A percentile compares a stretch with the other conserved stretches of the same genome.
phyloP scores from a whole-genome alignment of 371 early-diverging fungal species.

The Mucor sp. region DNA sequence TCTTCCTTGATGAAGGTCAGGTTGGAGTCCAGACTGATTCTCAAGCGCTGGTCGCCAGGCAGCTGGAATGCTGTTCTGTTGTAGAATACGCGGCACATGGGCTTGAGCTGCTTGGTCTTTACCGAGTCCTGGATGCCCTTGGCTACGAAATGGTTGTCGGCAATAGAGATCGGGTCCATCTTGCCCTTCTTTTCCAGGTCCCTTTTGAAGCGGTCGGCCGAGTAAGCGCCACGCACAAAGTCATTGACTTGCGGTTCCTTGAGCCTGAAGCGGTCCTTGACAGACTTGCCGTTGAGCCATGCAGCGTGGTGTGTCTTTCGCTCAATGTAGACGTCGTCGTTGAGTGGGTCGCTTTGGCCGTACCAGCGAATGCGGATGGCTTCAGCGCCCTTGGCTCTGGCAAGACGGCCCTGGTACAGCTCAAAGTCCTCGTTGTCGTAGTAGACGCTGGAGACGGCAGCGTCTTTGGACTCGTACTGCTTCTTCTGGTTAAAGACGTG shows the following conservation, averaged over 20 bases:
- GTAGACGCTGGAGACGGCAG: slow-evolving; percentile 88
- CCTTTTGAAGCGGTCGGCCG: slow-evolving; percentile 54
- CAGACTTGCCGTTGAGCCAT: slow-evolving; percentile 92
- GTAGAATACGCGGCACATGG: slow-evolving; percentile 94
- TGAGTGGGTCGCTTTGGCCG: slow-evolving; percentile 32
- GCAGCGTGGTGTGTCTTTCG: slow-evolving; percentile 97
- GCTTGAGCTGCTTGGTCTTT: slow-evolving; percentile 71
- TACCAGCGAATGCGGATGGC: slow-evolving; percentile 91
- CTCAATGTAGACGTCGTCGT: slow-evolving; percentile 85
- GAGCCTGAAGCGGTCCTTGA: slow-evolving; percentile 93
- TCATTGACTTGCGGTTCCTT: slow-evolving; percentile 89
- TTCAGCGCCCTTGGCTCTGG: slow-evolving; percentile 91
- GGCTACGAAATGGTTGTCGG: slow-evolving; percentile 75
- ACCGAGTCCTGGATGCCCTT: slow-evolving; percentile 83
- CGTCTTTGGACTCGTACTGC: slow-evolving; percentile 45
- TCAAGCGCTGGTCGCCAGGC: slow-evolving; percentile 96
- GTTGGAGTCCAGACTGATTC: slow-evolving; percentile 97
- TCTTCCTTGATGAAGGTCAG: slow-evolving; percentile 98
- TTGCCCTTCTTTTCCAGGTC: slow-evolving; percentile 76
- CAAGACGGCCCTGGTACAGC: slow-evolving; percentile 88
- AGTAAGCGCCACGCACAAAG: slow-evolving; percentile 81
- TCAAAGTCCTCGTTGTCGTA: slow-evolving; percentile 94
- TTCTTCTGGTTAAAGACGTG: slow-evolving; percentile 73
- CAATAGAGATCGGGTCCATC: slow-evolving; percentile 67
- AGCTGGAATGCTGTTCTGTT: slow-evolving; percentile 99